Percentiles rank a stretch among this genome's conserved stretches.
Evolutionary conservation across 192 early-diverging fungal species (phyloP).

Genomic region (Geranomyces variabilis): DNA sequence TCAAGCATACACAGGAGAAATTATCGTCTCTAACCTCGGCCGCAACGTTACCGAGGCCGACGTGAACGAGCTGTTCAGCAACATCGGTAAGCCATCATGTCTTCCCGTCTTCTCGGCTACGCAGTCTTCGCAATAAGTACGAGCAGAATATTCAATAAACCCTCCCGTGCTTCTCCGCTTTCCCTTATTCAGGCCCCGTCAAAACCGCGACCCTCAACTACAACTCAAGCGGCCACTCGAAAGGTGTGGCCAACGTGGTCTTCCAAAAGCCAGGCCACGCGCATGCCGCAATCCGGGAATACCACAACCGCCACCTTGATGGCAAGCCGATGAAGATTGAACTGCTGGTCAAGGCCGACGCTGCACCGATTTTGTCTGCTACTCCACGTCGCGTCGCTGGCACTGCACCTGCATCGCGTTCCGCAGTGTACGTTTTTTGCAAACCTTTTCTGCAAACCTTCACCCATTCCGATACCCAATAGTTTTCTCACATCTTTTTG

Average conservation of each 20-base stretch:
- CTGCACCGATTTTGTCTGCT: slow-evolving; percentile 5
- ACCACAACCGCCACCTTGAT: slow-evolving; percentile 54
- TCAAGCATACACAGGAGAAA: slow-evolving; percentile 16
- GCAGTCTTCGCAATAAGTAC: too few species aligned
- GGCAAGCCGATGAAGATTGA: slow-evolving; percentile 54
- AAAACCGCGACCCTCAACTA: slow-evolving; percentile 46
- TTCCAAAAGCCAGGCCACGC: slow-evolving; percentile 39
- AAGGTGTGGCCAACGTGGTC: slow-evolving; percentile 51
- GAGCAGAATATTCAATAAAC: neutral
- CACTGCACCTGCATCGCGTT: neutral
- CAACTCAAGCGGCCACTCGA: slow-evolving; percentile 47
- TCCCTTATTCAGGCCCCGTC: slow-evolving; percentile 42
- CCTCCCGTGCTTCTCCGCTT: neutral
- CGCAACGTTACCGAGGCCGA: slow-evolving; percentile 46
- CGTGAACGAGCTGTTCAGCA: slow-evolving; percentile 47
- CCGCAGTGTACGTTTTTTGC: neutral
- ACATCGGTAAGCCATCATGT: slow-evolving; percentile 51
- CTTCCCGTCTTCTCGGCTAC: neutral
- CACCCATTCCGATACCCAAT: too few species aligned
- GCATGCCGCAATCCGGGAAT: slow-evolving; percentile 44
- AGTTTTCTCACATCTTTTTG: too few species aligned
- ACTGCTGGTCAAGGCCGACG: slow-evolving; percentile 39
- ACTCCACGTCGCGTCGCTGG: slow-evolving; percentile 1
- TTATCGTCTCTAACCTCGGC: slow-evolving; percentile 51
- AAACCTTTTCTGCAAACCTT: too few species aligned